These are phyloP conservation scores for Tieghemostelium lacteum DNA, from an alignment of 78 protist species.

Conservation along the genomic window DNA sequence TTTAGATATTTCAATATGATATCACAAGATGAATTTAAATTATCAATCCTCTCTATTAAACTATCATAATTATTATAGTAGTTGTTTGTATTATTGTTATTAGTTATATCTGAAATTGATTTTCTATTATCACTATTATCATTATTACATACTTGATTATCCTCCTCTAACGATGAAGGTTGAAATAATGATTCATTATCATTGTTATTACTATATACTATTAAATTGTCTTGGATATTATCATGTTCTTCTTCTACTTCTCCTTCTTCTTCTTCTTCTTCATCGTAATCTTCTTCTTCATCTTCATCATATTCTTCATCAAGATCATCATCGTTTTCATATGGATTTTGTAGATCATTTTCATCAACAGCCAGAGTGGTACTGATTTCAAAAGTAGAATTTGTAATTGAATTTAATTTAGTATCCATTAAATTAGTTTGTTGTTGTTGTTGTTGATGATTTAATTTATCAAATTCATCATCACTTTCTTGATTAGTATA, in stretches of 20 bases:
- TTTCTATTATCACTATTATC: too few species aligned
- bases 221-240: background rate
- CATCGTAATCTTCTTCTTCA: too few species aligned
- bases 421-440: too few species aligned
- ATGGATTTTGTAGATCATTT: background rate
- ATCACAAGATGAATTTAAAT: constrained; percentile 31
- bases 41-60: constrained; percentile 32
- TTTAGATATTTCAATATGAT: background rate
- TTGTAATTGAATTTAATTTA: background rate
- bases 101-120: background rate
- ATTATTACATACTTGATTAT: background rate
- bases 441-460: too few species aligned
- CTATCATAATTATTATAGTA: background rate
- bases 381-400: background rate
- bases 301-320: too few species aligned
- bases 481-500: background rate
- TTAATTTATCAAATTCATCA: too few species aligned
- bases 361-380: background rate
- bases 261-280: too few species aligned
- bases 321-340: background rate
- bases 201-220: too few species aligned
- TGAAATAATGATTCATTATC: background rate
- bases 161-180: background rate
- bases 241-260: background rate
- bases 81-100: background rate